Base-by-base conservation (phyloP, 2,329 filamentous ascomycete genomes). In the Rutstroemia sp. region DNA sequence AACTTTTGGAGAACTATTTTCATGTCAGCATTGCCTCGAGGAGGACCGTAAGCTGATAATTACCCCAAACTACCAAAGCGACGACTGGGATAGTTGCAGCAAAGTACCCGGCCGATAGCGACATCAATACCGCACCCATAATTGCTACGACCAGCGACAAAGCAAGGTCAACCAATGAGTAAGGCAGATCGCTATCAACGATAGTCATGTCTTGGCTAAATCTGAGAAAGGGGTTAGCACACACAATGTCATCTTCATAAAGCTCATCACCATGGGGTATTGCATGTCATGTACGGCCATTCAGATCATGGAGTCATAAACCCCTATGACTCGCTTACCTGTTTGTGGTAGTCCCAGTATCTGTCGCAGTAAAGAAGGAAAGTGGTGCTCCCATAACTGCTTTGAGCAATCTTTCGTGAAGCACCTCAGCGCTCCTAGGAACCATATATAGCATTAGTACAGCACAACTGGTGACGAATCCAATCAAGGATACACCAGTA, bases 401-500 rank as follows among this genome's bases (percentile, higher is more conserved):
- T 10, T 70, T 70, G 9, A 81, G 66, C 1, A 81, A 67, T 41
- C 68, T 73, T 54, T 70, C 70, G 58, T 82, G 79, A 57, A 81
- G 77, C 38, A 62, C 71, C 54, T 74, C 72, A 2, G 75, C 77
- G 25, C 77, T 79, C 30, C 72, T 74, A 3, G 77, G 77, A 3
- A 80, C 74, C 74, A 80, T 79, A 2, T 71, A 74, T 34, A 80
- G 75, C 44, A 79, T 73, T 59, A 80, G 73, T 70, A 71, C 42
- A 4, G 8, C 42, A 56, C 34, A 10, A 7, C 38, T 7, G 7
- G 19, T 25, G 14, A 51, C 19, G 14, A 56, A 56, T 37, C 53
- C 47, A 38, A 56, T 16, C 12, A 56, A 9, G 23, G 37, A 18
- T 44, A 56, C 21, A n/a, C 23, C 47, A 23, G 53, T 41, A 6